Evolutionary conservation across 2,329 filamentous ascomycete genomes (phyloP).

Genomic region (Coniochaeta sp.): DNA sequence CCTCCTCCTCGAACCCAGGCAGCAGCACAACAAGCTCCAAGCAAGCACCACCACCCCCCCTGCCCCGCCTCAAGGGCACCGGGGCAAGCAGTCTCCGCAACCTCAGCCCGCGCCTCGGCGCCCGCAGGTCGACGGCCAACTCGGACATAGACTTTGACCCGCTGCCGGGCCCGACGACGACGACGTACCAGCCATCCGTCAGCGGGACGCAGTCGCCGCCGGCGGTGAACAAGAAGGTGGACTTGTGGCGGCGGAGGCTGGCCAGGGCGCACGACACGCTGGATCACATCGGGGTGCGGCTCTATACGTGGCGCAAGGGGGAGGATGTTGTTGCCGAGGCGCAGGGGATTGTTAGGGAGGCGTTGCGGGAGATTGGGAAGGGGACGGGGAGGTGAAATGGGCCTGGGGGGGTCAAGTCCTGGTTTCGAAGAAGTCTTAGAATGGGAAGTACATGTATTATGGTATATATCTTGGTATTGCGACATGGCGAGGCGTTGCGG

Average conservation of each 20-base stretch:
- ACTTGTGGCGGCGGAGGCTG: constrained; percentile 64
- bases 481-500: neutral
- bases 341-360: constrained; percentile 53
- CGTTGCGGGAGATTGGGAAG: constrained; percentile 34
- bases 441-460: neutral
- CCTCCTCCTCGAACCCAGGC: constrained; percentile 5
- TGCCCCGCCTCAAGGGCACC: constrained; percentile 34
- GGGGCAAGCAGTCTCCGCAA: constrained; percentile 20
- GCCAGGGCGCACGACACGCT: constrained; percentile 55
- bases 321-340: constrained; percentile 62
- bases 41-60: constrained; percentile 29
- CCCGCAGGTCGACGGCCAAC: constrained; percentile 21
- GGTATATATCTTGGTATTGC: neutral
- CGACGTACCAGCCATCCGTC: constrained; percentile 3
- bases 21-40: constrained; percentile 5
- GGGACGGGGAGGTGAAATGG: constrained; percentile 6
- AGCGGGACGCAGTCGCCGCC: constrained; percentile 3
- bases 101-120: constrained; percentile 21
- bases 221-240: constrained; percentile 57
- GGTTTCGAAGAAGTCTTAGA: neutral
- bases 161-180: neutral
- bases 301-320: constrained; percentile 69
- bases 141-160: constrained; percentile 31
- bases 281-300: constrained; percentile 54
- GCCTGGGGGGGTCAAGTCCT: neutral